A percentile compares a stretch with the other conserved stretches of the same genome.
Evolutionary conservation across 257 asterid genomes (phyloP).

Genomic region (Solanum chiquidenum): DNA sequence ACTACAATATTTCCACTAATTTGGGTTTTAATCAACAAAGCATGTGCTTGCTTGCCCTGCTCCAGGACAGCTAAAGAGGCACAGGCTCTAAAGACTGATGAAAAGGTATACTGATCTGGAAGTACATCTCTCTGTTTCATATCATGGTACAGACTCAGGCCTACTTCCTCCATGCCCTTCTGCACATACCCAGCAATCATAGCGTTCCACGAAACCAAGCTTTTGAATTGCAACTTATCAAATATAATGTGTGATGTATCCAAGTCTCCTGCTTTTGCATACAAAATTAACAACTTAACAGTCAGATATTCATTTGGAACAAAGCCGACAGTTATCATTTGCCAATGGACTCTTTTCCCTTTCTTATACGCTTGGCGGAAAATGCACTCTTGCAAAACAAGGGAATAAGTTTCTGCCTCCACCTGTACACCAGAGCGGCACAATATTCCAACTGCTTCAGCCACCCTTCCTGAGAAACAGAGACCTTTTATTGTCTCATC

Average conservation of each 20-base stretch:
- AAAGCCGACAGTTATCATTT: conserved; percentile 66
- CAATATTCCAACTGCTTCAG: conserved; percentile 73
- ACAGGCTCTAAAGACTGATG: conserved; percentile 87
- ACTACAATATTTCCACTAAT: conserved; percentile 53
- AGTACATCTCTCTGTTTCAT: conserved; percentile 57
- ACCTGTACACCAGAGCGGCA: conserved; percentile 60
- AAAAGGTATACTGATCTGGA: conserved; percentile 85
- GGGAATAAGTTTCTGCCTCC: conserved; percentile 56
- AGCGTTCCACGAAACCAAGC: conserved; percentile 73
- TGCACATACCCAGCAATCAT: conserved; percentile 82
- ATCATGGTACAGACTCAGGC: conserved; percentile 49
- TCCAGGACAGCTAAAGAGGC: conserved; percentile 76
- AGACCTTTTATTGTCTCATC: conserved; percentile 69
- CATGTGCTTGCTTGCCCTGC: conserved; percentile 84
- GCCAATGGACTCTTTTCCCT: conserved; percentile 87
- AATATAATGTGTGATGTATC: conserved; percentile 47
- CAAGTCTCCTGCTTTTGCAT: conserved; percentile 75
- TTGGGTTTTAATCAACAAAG: conserved; percentile 55
- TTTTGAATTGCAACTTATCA: conserved; percentile 34
- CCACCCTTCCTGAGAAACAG: conserved; percentile 74
- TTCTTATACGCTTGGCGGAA: conserved; percentile 49
- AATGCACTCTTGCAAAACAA: conserved; percentile 85
- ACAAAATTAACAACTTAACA: conserved; percentile 67
- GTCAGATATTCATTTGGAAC: conserved; percentile 58
- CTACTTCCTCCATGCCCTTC: conserved; percentile 62